Base-by-base conservation (phyloP, 2,329 filamentous ascomycete genomes). In the Fusarium anguioides region DNA sequence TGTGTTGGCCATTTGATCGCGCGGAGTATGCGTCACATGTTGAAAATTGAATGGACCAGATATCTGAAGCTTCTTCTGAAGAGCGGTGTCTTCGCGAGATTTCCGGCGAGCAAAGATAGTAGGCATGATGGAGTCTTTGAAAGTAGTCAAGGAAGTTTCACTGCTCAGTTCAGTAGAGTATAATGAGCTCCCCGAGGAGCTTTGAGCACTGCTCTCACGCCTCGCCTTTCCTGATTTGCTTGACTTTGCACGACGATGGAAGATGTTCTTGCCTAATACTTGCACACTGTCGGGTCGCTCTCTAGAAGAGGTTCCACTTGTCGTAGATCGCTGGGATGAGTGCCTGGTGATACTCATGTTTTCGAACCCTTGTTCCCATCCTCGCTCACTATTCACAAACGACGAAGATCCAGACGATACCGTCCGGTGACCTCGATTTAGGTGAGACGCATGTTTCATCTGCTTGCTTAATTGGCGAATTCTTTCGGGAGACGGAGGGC, bases 41-140 rank as follows among this genome's bases (percentile, higher is more conserved):
- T 89, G 87, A 62, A 90, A 90, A 78, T 90, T 89, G 76, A 88
- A 90, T 4, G 88, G 88, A 2, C 81, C 84, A 1, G 88, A 90
- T 52, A 90, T 90, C 52, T 84, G 82, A 47, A 83, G 72, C 64
- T 80, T 83, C 70, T 76, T 83, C 51, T 75, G 68, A 5, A 65
- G 41, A 49, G 68, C 48, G 45, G 71, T 61, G 24, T 79, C 76
- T 41, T 80, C 77, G 20, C 77, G 76, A 26, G 75, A 69, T 68
- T 82, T 84, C 52, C 86, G 81, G 48, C 86, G 80, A 40, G 80
- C 75, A 59, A 88, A 87, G 41, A 88, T 76, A 11, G 81, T 79
- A 8, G 84, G 82, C 26, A 86, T 80, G 35, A 83, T 78, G 5
- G 79, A 78, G 29, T 86, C 83, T 69, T 80, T 83, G 42, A 75